Evolutionary conservation across 805 yeast species (phyloP).

Genomic region (Myxozyma udenii): DNA sequence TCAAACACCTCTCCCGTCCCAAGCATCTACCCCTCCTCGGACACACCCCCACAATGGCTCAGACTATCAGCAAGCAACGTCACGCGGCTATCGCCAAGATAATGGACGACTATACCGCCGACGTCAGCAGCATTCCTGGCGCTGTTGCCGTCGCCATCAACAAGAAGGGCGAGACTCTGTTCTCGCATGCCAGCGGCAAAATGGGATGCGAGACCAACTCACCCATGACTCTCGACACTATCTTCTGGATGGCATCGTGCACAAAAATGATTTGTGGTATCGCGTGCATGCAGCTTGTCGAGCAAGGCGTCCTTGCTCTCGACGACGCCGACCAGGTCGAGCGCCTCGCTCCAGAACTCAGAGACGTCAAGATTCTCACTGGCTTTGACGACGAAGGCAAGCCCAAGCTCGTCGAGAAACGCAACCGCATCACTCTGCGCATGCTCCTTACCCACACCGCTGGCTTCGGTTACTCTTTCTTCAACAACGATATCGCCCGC

Average conservation of each 20-base stretch:
- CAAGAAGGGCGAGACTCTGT: background rate
- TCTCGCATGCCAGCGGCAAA: background rate
- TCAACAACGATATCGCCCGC: background rate
- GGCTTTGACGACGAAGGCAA: conserved; percentile 22
- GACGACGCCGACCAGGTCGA: conserved; percentile 36
- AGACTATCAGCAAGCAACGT: background rate
- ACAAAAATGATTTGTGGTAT: conserved; percentile 39
- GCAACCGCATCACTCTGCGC: conserved; percentile 38
- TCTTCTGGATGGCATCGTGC: conserved; percentile 39
- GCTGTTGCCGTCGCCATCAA: background rate
- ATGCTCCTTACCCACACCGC: conserved; percentile 42
- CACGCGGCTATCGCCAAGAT: background rate
- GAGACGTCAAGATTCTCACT: conserved; percentile 32
- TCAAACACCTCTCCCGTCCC: no score
- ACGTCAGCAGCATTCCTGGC: background rate
- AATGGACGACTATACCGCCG: background rate
- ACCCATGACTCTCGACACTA: conserved; percentile 31
- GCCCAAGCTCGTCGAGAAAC: conserved; percentile 35
- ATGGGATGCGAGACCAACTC: background rate
- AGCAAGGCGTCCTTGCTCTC: conserved; percentile 36
- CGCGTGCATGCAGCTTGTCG: conserved; percentile 39
- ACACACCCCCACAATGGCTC: background rate
- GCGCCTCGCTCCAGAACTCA: conserved; percentile 36
- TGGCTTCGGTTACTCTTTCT: conserved; percentile 38
- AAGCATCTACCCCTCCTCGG: no score